Percentiles rank a stretch among this genome's conserved stretches.
These are phyloP conservation scores for Pinus albicaulis DNA, from an alignment of 75 land plant species.

Conservation along the genomic window DNA sequence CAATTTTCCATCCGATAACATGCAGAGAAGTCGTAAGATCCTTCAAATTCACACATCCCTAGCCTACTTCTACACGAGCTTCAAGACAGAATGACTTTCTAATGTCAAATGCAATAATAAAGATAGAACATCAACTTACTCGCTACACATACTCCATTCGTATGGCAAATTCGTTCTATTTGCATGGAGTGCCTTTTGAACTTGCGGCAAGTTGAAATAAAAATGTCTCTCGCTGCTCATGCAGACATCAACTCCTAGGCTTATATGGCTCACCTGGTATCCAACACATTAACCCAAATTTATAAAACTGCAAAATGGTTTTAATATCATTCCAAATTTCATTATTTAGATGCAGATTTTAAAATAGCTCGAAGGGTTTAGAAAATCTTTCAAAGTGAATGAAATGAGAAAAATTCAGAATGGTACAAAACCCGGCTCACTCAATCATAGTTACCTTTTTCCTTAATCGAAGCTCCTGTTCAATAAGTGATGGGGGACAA, in stretches of 20 bases:
- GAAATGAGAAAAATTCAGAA: background rate
- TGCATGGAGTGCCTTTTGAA: conserved; percentile 97
- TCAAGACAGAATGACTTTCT: too few relatives aligned
- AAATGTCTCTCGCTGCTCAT: conserved; percentile 66
- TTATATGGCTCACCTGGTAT: conserved; percentile 64
- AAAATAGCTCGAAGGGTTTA: too few relatives aligned
- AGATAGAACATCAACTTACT: conserved; percentile 25
- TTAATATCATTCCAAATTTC: too few relatives aligned
- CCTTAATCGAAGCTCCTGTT: conserved; percentile 20
- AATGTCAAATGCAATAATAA: too few relatives aligned
- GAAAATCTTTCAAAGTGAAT: background rate
- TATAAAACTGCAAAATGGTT: too few relatives aligned
- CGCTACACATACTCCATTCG: conserved; percentile 89
- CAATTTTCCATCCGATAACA: too few relatives aligned
- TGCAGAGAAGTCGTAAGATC: too few relatives aligned
- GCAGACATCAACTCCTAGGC: conserved; percentile 82
- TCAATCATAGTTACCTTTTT: conserved; percentile 3
- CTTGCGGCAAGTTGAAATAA: conserved; percentile 94
- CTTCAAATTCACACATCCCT: too few relatives aligned
- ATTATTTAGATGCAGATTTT: background rate
- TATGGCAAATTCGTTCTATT: conserved; percentile 78
- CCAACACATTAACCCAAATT: background rate
- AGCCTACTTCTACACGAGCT: too few relatives aligned
- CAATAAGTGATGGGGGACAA: conserved; percentile 9
- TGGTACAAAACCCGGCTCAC: too few relatives aligned